phyloP scores from a whole-genome alignment of 169 alveolate species.

The Perkinsus marinus region DNA sequence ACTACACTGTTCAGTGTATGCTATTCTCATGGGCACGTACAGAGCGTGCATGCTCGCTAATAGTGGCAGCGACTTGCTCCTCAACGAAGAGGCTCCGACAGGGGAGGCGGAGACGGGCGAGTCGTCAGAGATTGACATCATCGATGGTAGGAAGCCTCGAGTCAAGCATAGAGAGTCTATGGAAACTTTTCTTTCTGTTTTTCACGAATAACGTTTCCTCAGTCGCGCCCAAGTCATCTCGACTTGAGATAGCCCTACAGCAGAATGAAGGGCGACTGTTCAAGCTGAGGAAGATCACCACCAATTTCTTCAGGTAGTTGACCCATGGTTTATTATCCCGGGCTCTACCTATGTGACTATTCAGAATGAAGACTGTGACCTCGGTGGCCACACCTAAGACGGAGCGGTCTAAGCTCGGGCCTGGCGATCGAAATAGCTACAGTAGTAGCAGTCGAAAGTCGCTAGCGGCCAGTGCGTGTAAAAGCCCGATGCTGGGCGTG shows the following conservation, averaged over 20 bases:
- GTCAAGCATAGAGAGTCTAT: too few species aligned
- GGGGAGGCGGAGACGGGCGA: too few species aligned
- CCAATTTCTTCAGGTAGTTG: not conserved
- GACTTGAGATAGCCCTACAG: not conserved
- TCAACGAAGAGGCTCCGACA: too few species aligned
- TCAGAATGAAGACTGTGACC: not conserved
- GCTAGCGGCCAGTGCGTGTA: not conserved
- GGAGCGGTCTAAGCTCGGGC: not conserved
- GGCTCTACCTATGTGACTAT: too few species aligned
- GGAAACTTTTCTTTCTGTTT: too few species aligned
- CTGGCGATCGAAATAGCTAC: not conserved
- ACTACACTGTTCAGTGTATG: not conserved
- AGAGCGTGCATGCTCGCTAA: not conserved
- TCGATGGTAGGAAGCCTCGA: too few species aligned
- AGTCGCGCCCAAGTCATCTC: not conserved
- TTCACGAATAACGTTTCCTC: too few species aligned
- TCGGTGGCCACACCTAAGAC: not conserved
- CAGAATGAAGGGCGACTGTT: not conserved
- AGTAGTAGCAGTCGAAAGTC: not conserved
- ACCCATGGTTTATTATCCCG: too few species aligned
- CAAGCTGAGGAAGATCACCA: not conserved
- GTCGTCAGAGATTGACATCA: too few species aligned
- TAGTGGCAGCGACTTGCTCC: not conserved
- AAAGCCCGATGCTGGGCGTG: not conserved
- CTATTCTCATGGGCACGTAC: not conserved